A percentile compares a stretch with the other conserved stretches of the same genome.
Evolutionary conservation across 768 basidiomycete genomes (phyloP).

Genomic region (Chalciporus piperatus): DNA sequence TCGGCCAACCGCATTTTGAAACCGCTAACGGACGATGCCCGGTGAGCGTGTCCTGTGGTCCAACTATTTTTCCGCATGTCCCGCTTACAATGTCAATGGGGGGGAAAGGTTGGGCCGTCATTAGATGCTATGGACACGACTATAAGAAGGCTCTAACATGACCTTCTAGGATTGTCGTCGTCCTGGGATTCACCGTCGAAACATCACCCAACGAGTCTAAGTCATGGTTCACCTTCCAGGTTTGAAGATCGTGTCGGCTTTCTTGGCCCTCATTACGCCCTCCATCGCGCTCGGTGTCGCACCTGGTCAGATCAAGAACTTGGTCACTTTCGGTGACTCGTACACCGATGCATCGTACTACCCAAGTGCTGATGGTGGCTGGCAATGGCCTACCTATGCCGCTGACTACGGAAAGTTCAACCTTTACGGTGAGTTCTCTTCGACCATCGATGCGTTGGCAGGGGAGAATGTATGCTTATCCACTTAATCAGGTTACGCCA

Average conservation of each 20-base stretch:
- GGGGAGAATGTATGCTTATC: background rate
- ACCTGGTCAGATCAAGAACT: conserved; percentile 52
- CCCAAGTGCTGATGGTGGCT: conserved; percentile 37
- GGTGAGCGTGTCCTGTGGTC: background rate
- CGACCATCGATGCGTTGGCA: background rate
- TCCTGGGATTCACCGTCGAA: background rate
- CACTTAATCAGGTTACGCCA: conserved; percentile 39
- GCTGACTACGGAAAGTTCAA: conserved; percentile 51
- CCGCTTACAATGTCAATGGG: background rate
- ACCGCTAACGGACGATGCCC: background rate
- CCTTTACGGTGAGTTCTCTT: conserved; percentile 40
- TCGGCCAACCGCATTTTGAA: too few species aligned
- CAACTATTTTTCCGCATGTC: background rate
- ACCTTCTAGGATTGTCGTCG: background rate
- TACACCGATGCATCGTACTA: conserved; percentile 53
- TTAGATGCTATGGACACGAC: background rate
- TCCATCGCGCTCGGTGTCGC: conserved; percentile 23
- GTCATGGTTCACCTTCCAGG: conserved; percentile 2
- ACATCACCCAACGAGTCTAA: background rate
- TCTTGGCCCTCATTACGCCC: conserved; percentile 11
- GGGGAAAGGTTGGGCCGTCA: background rate
- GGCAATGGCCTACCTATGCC: conserved; percentile 61
- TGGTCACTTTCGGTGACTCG: conserved; percentile 69
- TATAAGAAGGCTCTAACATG: conserved; percentile 4
- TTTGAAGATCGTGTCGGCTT: conserved; percentile 3